phyloP scores from a whole-genome alignment of 75 land plant species.

The Ceratopteris richardii region DNA sequence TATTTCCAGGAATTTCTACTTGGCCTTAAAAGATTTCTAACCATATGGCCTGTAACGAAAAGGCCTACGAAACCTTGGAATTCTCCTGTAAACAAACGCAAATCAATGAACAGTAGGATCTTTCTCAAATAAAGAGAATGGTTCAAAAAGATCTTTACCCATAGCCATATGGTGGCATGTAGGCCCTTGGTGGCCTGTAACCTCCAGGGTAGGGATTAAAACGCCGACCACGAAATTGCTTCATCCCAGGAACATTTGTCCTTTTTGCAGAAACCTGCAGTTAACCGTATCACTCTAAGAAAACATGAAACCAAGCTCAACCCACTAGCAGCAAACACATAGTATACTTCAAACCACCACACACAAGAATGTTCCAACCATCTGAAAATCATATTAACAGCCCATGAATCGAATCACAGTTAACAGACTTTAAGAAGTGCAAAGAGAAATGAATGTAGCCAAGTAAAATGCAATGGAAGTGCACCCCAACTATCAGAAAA shows the following conservation, averaged over 20 bases:
- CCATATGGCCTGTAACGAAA: constrained; percentile 79
- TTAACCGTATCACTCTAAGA: no score
- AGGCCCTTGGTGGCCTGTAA: constrained; percentile 46
- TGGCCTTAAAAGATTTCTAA: no score
- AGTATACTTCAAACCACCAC: no score
- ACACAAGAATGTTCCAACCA: no score
- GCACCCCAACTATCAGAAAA: no score
- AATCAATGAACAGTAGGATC: background rate
- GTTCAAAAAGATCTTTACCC: constrained; percentile 34
- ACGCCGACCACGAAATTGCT: constrained; percentile 60
- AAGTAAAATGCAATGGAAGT: no score
- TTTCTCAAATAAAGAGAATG: background rate
- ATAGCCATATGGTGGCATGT: constrained; percentile 53
- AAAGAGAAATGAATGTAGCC: no score
- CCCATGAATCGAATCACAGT: no score
- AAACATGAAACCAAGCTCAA: background rate
- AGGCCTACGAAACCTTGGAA: constrained; percentile 71
- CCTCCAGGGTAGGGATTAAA: constrained; percentile 35
- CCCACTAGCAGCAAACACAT: background rate
- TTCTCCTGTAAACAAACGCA: constrained; percentile 35
- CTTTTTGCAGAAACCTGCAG: constrained; percentile 71
- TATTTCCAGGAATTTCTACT: no score
- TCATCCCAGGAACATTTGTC: constrained; percentile 94
- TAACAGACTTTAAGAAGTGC: no score
- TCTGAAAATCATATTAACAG: no score